Percentiles rank a stretch among this genome's conserved stretches.
Conservation (phyloP, 192 early-diverging fungal genomes). For the Podila verticillata region DNA sequence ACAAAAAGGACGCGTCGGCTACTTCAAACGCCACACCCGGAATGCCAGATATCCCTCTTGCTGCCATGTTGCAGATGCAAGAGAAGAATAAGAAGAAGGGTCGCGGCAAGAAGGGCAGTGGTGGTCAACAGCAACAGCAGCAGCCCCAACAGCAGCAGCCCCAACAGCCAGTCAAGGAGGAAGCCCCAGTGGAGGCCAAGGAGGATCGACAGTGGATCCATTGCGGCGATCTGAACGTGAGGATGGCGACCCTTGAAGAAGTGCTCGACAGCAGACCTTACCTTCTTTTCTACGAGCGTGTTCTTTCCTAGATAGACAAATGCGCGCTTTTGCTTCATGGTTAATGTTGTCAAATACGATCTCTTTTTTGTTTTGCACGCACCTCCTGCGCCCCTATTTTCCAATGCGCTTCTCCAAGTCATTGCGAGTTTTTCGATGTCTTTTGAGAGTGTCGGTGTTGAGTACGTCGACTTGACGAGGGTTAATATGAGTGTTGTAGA, state of each 20-base stretch:
- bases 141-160: not conserved
- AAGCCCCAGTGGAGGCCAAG: not conserved
- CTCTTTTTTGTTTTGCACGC: not conserved
- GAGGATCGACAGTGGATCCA: conserved; percentile 50
- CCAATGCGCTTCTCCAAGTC: not conserved
- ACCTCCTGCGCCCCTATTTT: not conserved
- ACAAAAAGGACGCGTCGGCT: not conserved
- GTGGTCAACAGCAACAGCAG: not conserved
- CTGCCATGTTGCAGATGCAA: conserved; percentile 10
- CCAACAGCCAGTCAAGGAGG: not conserved
- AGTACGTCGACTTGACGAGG: too few species aligned
- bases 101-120: conserved; percentile 1
- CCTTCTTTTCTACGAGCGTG: conserved; percentile 54
- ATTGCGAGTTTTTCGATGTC: too few species aligned
- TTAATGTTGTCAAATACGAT: not conserved
- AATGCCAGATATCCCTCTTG: conserved; percentile 28
- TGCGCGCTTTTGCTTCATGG: not conserved
- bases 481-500: too few species aligned
- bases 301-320: not conserved
- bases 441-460: too few species aligned
- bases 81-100: conserved; percentile 18
- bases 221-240: conserved; percentile 51
- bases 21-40: not conserved
- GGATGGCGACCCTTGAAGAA: conserved; percentile 39
- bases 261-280: conserved; percentile 48